Base-by-base conservation (phyloP, 768 basidiomycete genomes). In the Porpolomopsis calyptriformis region DNA sequence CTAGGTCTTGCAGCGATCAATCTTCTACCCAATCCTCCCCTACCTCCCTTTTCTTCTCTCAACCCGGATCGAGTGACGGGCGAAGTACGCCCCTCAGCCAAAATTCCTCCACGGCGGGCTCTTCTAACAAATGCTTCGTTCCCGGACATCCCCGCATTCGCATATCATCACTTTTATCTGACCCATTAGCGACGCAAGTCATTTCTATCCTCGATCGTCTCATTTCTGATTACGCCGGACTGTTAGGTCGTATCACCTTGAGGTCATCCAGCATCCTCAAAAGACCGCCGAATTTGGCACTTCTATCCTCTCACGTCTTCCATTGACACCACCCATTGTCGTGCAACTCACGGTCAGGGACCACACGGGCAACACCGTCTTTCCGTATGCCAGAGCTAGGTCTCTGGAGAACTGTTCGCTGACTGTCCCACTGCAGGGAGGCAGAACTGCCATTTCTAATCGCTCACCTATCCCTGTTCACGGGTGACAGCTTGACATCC, bases 401-500 rank as follows among this genome's bases (percentile, higher is more conserved):
- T 18, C 39, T 41, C 34, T 34, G 23, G 33, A 19, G 26, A 22
- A 44, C 31, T 37, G 50, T 42, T 26, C 20, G 18, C 55, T 36
- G 43, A 47, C 54, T 56, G 59, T 57, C 47, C 52, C 11, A 2
- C 16, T 11, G 3, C 58, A 93, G 91, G 37, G 84, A 90, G 61
- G 71, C 76, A 53, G 91, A 93, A 55, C 69, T 92, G 35, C 88
- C 88, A 4, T 96, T 92, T 63, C 73, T 96, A 36, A 73, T 93
- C 51, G 85, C 88, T 24, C 83, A 90, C 56, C 66, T 92, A 43
- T 82, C 86, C 3, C 63, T 94, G 25, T 80, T 75, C 58, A 77
- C 78, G 23, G 80, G 70, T 19, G 82, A 88, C 50, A 89, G 86
- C 12, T 55, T 64, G 40, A 71, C 70, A 20, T 60, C 77, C 16